These are phyloP conservation scores for Aotearoamyces nothofagi DNA, from an alignment of 2,329 filamentous ascomycete genomes.

Conservation along the genomic window DNA sequence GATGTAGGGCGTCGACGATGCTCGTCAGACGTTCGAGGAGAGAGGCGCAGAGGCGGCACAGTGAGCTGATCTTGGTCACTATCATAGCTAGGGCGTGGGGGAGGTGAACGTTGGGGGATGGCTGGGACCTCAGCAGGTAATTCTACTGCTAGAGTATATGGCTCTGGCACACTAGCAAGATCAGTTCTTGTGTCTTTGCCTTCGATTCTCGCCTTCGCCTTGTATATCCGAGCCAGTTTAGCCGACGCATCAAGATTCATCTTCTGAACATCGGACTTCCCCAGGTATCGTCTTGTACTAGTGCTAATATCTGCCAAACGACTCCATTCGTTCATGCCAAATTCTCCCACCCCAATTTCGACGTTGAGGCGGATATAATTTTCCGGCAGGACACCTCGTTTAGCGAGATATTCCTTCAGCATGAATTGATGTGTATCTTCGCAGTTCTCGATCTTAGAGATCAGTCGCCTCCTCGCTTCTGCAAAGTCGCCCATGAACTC, in stretches of 20 bases:
- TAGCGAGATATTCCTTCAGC: conserved; percentile 61
- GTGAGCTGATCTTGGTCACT: conserved; percentile 14
- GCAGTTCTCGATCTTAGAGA: conserved; percentile 88
- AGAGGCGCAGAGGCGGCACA: conserved; percentile 9
- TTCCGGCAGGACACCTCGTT: conserved; percentile 67
- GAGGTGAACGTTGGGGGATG: conserved; percentile 8
- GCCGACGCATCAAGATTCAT: conserved; percentile 64
- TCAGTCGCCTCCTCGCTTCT: conserved; percentile 71
- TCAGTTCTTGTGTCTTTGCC: conserved; percentile 4
- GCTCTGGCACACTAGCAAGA: conserved; percentile 21
- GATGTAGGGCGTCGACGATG: conserved; percentile 12
- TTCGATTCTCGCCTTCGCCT: conserved; percentile 37
- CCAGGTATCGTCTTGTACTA: conserved; percentile 71
- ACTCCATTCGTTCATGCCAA: conserved; percentile 98
- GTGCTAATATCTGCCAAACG: conserved; percentile 91
- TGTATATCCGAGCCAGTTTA: conserved; percentile 72
- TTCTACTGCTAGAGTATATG: conserved; percentile 29
- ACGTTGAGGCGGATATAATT: conserved; percentile 97
- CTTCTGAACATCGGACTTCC: conserved; percentile 54
- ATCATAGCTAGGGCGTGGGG: conserved; percentile 18
- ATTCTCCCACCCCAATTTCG: conserved; percentile 88
- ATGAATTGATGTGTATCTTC: conserved; percentile 82
- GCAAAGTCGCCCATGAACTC: conserved; percentile 86
- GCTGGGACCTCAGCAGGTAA: conserved; percentile 37
- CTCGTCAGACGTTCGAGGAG: conserved; percentile 30